phyloP scores from a whole-genome alignment of 495 filamentous ascomycete genomes.

The Penicillium salamii region DNA sequence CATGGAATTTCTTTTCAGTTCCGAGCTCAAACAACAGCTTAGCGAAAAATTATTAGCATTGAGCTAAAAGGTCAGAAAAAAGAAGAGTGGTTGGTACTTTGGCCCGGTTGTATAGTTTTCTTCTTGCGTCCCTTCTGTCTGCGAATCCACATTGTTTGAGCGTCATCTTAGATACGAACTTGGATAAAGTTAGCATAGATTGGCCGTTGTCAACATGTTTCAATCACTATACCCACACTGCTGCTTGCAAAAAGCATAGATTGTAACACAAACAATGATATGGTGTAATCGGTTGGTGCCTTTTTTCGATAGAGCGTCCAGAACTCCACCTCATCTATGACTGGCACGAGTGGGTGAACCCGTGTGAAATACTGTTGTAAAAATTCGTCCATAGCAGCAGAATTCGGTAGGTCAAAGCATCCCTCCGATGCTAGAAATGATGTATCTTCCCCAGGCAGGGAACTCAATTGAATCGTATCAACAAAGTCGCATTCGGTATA shows the following conservation, averaged over 20 bases:
- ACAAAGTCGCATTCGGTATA: slow-evolving; percentile 38
- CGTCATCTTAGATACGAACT: slow-evolving; percentile 41
- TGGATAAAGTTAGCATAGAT: no score
- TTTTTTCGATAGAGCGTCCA: slow-evolving; percentile 37
- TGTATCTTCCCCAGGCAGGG: slow-evolving; percentile 41
- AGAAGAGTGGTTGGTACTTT: slow-evolving; percentile 23
- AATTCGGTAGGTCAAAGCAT: slow-evolving; percentile 40
- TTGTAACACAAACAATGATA: slow-evolving; percentile 49
- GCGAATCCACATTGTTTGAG: slow-evolving; percentile 42
- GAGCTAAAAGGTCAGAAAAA: not conserved
- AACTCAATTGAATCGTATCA: slow-evolving; percentile 26
- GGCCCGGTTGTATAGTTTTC: slow-evolving; percentile 39
- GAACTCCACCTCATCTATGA: slow-evolving; percentile 47
- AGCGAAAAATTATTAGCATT: not conserved
- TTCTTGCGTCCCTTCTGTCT: slow-evolving; percentile 40
- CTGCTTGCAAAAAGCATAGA: slow-evolving; percentile 47
- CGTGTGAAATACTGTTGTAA: slow-evolving; percentile 47
- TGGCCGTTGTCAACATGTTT: not conserved
- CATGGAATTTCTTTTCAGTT: slow-evolving; percentile 27
- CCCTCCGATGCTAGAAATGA: slow-evolving; percentile 41
- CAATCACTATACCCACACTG: slow-evolving; percentile 29
- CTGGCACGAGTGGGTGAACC: slow-evolving; percentile 44
- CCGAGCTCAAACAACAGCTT: slow-evolving; percentile 30
- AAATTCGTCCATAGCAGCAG: slow-evolving; percentile 40
- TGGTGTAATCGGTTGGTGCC: slow-evolving; percentile 12